Conservation (phyloP, 306 rosid species). For the Hippophae gyantsensis region DNA sequence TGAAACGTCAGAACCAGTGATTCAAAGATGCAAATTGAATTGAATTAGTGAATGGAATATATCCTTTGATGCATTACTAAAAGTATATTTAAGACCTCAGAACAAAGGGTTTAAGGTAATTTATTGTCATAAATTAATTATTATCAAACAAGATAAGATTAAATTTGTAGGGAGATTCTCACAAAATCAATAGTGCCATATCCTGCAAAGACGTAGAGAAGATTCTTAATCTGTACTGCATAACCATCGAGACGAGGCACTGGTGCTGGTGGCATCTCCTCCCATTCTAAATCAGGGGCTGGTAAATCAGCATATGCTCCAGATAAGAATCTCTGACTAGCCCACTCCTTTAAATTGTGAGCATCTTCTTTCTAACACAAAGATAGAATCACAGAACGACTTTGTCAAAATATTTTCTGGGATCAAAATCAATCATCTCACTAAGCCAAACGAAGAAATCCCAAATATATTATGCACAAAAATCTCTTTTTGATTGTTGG, state of each 20-base stretch:
- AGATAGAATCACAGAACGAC: background rate
- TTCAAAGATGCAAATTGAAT: background rate
- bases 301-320: constrained; percentile 69
- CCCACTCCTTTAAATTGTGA: constrained; percentile 8
- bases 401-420: background rate
- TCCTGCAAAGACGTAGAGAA: constrained; percentile 71
- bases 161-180: constrained; percentile 17
- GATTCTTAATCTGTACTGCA: constrained; percentile 53
- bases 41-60: no score
- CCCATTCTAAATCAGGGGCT: constrained; percentile 75
- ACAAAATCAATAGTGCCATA: constrained; percentile 61
- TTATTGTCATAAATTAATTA: background rate
- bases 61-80: background rate
- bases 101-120: background rate
- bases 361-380: constrained; percentile 23
- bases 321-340: constrained; percentile 32
- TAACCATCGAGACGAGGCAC: constrained; percentile 87
- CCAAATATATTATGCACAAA: background rate
- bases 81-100: background rate
- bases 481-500: background rate
- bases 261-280: constrained; percentile 67
- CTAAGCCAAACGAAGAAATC: background rate
- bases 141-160: background rate
- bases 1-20: constrained; percentile 1
- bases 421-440: background rate